Evolutionary conservation across 768 basidiomycete genomes (phyloP), one percentile per base, ranked within the genome.

Genomic region (Kwoniella dendrophila): DNA sequence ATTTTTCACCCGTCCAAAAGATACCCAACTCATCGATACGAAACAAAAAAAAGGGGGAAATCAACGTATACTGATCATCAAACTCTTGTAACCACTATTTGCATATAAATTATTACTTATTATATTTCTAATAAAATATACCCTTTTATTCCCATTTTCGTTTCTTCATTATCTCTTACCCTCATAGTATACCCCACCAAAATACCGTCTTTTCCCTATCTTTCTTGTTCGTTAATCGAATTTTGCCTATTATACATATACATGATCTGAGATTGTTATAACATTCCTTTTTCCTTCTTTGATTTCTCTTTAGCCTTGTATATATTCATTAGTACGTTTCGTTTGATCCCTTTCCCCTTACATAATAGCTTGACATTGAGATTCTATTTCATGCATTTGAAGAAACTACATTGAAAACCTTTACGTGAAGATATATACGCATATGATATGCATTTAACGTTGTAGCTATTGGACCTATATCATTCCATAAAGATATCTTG

Each of bases 141-240:
- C 43, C 43, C 43, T 11, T 12, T 44, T 8, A 8, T 48, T 12
- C 20, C 22, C 14, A 8, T 36, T 48, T 29, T 48, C 49, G 3
- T 10, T 6, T 51, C 18, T 22, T 12, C 16, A 24, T n/a, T 20
- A 11, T 45, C 26, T 27, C 29, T 30, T 49, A 49, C 49, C 49
- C 49, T 22, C 49, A 51, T 51, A 11, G 22, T 51, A 51, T 51
- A 51, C 49, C 49, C 49, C 22, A 49, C 20, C 38, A 16, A 40
- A 7, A 14, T n/a, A n/a, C n/a, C n/a, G n/a, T 40, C 38, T 20
- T 40, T 40, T 16, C 38, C 38, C 1, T 40, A 49, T 27, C 20
- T 14, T 22, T 10, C 12, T 49, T 27, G 24, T 14, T 49, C 27
- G 0, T 49, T 14, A n/a, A n/a, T n/a, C n/a, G n/a, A n/a, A n/a